Evolutionary conservation across 1,284 basidiomycete species (phyloP), one percentile per base, ranked within the genome.

Genomic region (Trichosporon coremiiforme): DNA sequence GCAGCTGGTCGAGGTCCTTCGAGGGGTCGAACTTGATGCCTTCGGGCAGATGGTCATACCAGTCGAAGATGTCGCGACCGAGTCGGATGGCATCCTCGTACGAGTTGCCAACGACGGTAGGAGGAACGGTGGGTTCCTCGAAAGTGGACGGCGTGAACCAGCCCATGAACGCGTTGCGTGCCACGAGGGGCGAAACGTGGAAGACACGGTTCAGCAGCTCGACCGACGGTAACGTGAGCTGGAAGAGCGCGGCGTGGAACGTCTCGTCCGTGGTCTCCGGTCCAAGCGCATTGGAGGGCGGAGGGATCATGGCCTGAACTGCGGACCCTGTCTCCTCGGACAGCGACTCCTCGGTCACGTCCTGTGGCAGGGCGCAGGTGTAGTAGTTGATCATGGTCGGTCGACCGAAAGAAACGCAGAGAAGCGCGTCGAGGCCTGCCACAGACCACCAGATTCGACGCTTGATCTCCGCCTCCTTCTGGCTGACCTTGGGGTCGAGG

Each of bases 401-500:
- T 62, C 83, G 76, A 35, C 82, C 82, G 38, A 83, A 81, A 31
- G 80, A 80, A 0, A 82, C 71, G 65, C 80, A 82, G 22, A 83
- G 68, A n/a, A 84, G 75, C 9, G 76, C 76, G 64, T 84, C 83
- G 50, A 84, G 70, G 25, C 80, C 80, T 17, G 80, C 83, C 9
- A 83, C 79, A 1, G 80, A 79, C 82, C 82, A 84, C 81, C 81
- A 84, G 0, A 83, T 66, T 6, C 83, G 76, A 6, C 83, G 73
- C 29, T 77, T 72, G 17, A 83, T 76, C 66, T 84, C 83, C 1
- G 80, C 82, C 31, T 83, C 81, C 36, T 79, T 76, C 66, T 79
- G 74, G 0, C 80, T 80, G 22, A 83, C 76, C 33, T 74, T 74
- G 0, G 80, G 75, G 69, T 82, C 82, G 36, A 81, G 75, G 45